Evolutionary conservation across 192 early-diverging fungal species (phyloP).

Genomic region (Mortierella antarctica): DNA sequence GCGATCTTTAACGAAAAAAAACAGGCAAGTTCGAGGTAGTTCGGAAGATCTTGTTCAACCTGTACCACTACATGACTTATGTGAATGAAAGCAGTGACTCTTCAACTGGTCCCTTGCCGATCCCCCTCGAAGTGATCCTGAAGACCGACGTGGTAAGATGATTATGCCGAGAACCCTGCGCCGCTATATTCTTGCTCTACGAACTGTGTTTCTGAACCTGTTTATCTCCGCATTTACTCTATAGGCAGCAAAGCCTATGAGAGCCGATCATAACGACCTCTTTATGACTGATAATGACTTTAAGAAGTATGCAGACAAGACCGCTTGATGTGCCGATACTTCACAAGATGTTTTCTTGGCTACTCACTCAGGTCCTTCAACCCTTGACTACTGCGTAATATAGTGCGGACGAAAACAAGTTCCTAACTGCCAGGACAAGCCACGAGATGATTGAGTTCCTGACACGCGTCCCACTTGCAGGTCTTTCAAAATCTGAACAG

Average conservation of each 20-base stretch:
- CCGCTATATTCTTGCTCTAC: neutral
- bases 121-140: conserved; percentile 72
- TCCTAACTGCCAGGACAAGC: conserved; percentile 38
- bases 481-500: conserved; percentile 75
- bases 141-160: conserved; percentile 59
- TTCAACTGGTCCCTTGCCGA: conserved; percentile 65
- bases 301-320: conserved; percentile 17
- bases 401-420: conserved; percentile 44
- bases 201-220: neutral
- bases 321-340: neutral
- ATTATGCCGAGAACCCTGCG: neutral
- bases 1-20: neutral
- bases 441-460: conserved; percentile 64
- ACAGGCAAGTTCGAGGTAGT: conserved; percentile 74
- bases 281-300: conserved; percentile 66
- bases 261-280: conserved; percentile 61
- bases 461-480: conserved; percentile 65
- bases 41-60: conserved; percentile 66
- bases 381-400: neutral
- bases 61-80: conserved; percentile 72
- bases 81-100: conserved; percentile 61
- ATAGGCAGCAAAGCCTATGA: conserved; percentile 52
- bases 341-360: neutral
- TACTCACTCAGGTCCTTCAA: neutral
- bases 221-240: neutral